A percentile compares a stretch with the other conserved stretches of the same genome.
phyloP scores from a whole-genome alignment of 2,329 filamentous ascomycete genomes.

The Calonectria pseudoturangicola region DNA sequence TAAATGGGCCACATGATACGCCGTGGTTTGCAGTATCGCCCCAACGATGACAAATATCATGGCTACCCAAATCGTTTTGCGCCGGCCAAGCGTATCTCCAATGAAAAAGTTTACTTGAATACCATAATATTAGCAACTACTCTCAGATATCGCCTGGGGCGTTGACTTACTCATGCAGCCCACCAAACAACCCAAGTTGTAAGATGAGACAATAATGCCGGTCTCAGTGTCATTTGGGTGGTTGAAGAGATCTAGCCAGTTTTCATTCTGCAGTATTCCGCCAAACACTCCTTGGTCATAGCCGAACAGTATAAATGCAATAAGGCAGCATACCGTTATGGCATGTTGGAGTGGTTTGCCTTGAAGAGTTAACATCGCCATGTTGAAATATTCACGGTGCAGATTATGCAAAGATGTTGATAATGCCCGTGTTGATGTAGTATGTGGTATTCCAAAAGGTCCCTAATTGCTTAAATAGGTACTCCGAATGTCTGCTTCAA shows the following conservation, averaged over 20 bases:
- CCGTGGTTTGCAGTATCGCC: constrained; percentile 73
- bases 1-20: constrained; percentile 65
- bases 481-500: too few relatives aligned
- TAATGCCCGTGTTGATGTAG: not conserved
- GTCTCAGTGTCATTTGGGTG: constrained; percentile 60
- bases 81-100: constrained; percentile 70
- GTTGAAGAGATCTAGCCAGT: constrained; percentile 63
- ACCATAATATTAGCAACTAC: not conserved
- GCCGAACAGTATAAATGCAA: constrained; percentile 57
- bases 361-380: not conserved
- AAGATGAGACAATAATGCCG: constrained; percentile 64
- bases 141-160: not conserved
- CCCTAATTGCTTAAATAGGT: not conserved
- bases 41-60: constrained; percentile 74
- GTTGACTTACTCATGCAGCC: constrained; percentile 44
- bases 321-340: not conserved
- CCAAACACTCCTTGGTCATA: constrained; percentile 69
- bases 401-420: not conserved
- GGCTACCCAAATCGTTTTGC: constrained; percentile 73
- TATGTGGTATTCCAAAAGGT: not conserved
- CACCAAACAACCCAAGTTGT: constrained; percentile 64
- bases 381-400: not conserved
- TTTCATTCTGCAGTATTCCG: constrained; percentile 65
- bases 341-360: not conserved
- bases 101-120: constrained; percentile 52